Evolutionary conservation across 2,329 filamentous ascomycete species (phyloP), one percentile per base, ranked within the genome.

Genomic region (Exophiala oligosperma): DNA sequence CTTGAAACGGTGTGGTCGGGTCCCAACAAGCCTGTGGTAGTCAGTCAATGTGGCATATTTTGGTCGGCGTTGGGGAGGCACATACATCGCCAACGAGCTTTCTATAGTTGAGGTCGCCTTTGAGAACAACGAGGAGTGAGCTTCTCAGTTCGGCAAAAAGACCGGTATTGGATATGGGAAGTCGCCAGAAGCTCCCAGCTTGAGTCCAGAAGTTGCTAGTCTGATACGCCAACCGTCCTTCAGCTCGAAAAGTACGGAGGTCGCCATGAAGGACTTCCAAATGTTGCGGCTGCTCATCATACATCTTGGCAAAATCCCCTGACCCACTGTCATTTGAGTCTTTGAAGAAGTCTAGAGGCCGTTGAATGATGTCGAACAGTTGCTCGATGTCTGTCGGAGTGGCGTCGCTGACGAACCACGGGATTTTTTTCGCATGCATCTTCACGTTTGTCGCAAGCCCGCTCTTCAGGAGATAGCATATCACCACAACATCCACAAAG

Each of bases 51-150:
- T 29, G 8, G 28, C 4, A 29, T 8, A 29, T 29, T 29, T 5
- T 29, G 28, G 28, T 8, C 28, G 8, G 28, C 28, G 8, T 8
- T 29, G 28, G 28, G 28, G 8, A 29, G 8, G 8, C 8, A 29
- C 28, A 29, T 29, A 29, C 65, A 58, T 68, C 65, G 24, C 60
- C 59, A 21, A 57, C 62, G 35, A 68, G 46, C 56, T 67, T 68
- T 47, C 65, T 50, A 50, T 68, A 68, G 49, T 68, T 66, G n/a
- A 68, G 56, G 57, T 68, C 66, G 2, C 65, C 65, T 40, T 68
- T 67, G 49, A 62, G 66, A 37, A 68, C 58, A 41, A 66, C 63
- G 8, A 67, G 52, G 28, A 64, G 62, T 28, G 61, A 62, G 24
- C 54, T 54, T 37, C 58, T 60, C 17, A 67, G 65, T 17, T 64